Evolutionary conservation across 2,329 filamentous ascomycete genomes (phyloP), one percentile per base, ranked within the genome.

Genomic region (Diaporthe vexans): DNA sequence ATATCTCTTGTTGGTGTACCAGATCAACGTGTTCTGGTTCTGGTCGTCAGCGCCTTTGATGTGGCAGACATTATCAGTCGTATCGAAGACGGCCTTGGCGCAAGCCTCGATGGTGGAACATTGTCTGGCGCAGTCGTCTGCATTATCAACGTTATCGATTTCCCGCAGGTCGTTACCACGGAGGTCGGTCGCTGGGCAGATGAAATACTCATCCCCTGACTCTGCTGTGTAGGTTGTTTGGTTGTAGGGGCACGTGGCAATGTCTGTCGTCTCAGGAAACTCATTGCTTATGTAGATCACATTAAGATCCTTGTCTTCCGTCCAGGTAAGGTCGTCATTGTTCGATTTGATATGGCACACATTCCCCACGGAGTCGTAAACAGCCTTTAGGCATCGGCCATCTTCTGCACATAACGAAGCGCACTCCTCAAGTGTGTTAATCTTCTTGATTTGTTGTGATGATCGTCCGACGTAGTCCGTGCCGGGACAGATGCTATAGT

Each of bases 1-100:
- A 26, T 46, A 73, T 67, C 40, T 52, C 59, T 73, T 58, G 37
- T 73, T 67, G 24, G 71, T 73, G 37, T 67, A 58, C 71, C 71
- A 73, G 11, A 73, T 46, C 26, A 73, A 46, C 24, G 59, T 73
- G 40, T 73, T 73, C 48, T 54, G 51, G 11, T 63, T 63, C 26
- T 54, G 37, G 26, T 73, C 71, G 15, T 67, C 63, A 0, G 43
- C 15, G 7, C 9, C 59, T 19, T 73, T 73, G 59, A 73, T 19
- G 26, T 67, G 71, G 26, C 71, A 73, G 7, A 56, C 58, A 4
- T 17, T 2, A 8, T 46, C 21, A 1, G 6, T 15, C 35, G n/a
- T 73, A 54, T 73, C 71, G 9, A 58, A 73, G 48, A 67, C 71
- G 17, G 71, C 71, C 11, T 40, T 67, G 21, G 46, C 59, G 37